phyloP scores from a whole-genome alignment of 495 filamentous ascomycete genomes.

The Penicillium coprophilum region DNA sequence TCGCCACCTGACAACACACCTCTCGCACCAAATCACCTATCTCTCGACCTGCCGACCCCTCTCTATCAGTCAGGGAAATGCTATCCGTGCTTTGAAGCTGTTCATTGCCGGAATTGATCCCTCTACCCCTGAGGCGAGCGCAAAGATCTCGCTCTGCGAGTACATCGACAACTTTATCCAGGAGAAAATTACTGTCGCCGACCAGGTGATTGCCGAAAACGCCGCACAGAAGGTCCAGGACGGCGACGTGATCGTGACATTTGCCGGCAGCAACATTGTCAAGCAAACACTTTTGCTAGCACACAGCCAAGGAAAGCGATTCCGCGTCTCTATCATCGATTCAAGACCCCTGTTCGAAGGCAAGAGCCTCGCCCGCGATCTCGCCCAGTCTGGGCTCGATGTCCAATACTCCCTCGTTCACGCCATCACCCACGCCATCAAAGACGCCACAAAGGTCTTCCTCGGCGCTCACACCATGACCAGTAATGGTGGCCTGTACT shows the following conservation, averaged over 20 bases:
- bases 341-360: conserved; percentile 79
- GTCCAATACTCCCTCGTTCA: conserved; percentile 80
- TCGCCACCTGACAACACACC: conserved; percentile 87
- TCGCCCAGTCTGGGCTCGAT: conserved; percentile 66
- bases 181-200: conserved; percentile 83
- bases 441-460: conserved; percentile 74
- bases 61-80: conserved; percentile 92
- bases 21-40: conserved; percentile 93
- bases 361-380: conserved; percentile 64
- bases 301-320: conserved; percentile 63
- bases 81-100: conserved; percentile 89
- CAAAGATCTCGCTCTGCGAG: conserved; percentile 72
- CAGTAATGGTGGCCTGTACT: conserved; percentile 84
- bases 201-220: conserved; percentile 75
- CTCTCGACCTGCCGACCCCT: conserved; percentile 89
- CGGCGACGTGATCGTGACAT: conserved; percentile 83
- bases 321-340: conserved; percentile 84
- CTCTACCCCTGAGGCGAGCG: conserved; percentile 69
- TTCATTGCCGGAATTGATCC: conserved; percentile 84
- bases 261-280: conserved; percentile 83
- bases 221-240: conserved; percentile 71
- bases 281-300: conserved; percentile 76
- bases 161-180: conserved; percentile 88
- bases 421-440: conserved; percentile 68
- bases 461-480: conserved; percentile 89